phyloP scores from a whole-genome alignment of 139 green algal genomes.

The Pycnococcus provasolii region DNA sequence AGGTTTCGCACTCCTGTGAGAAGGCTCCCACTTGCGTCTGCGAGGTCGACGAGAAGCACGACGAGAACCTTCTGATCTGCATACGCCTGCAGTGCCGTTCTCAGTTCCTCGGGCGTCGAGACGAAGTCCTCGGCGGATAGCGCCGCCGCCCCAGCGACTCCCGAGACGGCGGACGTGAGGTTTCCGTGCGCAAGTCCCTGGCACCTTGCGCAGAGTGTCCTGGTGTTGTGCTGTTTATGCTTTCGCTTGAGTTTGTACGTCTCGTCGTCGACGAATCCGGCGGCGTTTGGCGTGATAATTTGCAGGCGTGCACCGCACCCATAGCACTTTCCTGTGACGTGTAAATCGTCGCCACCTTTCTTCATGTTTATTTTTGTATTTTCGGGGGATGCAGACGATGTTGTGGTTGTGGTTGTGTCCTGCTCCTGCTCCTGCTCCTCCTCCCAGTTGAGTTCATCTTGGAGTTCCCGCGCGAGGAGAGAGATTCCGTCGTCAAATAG shows the following conservation, averaged over 20 bases:
- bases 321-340: constrained; percentile 47
- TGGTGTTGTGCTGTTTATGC: constrained; percentile 49
- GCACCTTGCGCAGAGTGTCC: constrained; percentile 41
- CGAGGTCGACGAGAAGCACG: constrained; percentile 77
- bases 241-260: constrained; percentile 40
- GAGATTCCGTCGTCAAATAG: too few relatives aligned
- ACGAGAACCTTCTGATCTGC: constrained; percentile 14
- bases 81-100: constrained; percentile 53
- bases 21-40: constrained; percentile 67
- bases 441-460: too few relatives aligned
- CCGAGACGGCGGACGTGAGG: too few relatives aligned
- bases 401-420: too few relatives aligned
- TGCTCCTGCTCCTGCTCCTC: too few relatives aligned
- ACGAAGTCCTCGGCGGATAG: constrained; percentile 25
- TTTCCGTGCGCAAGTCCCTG: neutral
- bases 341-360: too few relatives aligned
- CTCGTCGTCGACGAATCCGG: constrained; percentile 54
- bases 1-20: constrained; percentile 65
- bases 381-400: too few relatives aligned
- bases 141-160: neutral
- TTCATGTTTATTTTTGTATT: too few relatives aligned
- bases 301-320: constrained; percentile 65
- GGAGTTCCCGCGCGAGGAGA: too few relatives aligned
- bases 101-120: constrained; percentile 60
- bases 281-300: constrained; percentile 23